Conservation (phyloP, 2,329 filamentous ascomycete genomes). For the Hirsutella thompsonii region DNA sequence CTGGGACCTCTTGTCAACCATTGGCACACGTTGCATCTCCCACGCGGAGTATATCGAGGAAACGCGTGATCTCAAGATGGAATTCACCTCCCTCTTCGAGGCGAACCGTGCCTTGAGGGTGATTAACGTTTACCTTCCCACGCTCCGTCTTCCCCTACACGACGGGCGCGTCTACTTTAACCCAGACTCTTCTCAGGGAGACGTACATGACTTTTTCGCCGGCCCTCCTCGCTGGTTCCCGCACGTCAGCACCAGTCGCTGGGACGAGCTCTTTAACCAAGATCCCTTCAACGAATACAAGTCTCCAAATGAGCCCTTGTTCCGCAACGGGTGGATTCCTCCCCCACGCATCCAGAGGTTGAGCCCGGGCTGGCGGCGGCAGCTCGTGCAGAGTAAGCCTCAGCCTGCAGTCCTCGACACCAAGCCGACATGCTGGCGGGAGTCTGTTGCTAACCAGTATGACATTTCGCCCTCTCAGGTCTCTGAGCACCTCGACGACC, state of each 20-base stretch:
- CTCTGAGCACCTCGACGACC: slow-evolving; percentile 3
- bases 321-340: too few species aligned
- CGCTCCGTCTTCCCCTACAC: background rate
- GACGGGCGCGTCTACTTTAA: background rate
- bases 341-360: too few species aligned
- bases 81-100: slow-evolving; percentile 8
- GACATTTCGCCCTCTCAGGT: slow-evolving; percentile 5
- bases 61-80: slow-evolving; percentile 6
- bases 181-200: background rate
- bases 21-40: slow-evolving; percentile 6
- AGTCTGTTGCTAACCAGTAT: slow-evolving; percentile 4
- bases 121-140: background rate
- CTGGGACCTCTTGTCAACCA: slow-evolving; percentile 9
- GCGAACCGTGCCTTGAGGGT: slow-evolving; percentile 1
- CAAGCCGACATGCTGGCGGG: background rate
- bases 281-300: too few species aligned
- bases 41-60: background rate
- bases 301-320: too few species aligned
- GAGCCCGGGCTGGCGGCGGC: background rate
- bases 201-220: too few species aligned
- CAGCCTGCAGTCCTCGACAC: background rate
- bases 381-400: background rate
- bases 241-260: too few species aligned
- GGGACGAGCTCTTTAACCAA: too few species aligned
- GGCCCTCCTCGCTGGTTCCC: too few species aligned